These are phyloP conservation scores for Haplosporangium sp. DNA, from an alignment of 371 early-diverging fungal species.

Conservation along the genomic window DNA sequence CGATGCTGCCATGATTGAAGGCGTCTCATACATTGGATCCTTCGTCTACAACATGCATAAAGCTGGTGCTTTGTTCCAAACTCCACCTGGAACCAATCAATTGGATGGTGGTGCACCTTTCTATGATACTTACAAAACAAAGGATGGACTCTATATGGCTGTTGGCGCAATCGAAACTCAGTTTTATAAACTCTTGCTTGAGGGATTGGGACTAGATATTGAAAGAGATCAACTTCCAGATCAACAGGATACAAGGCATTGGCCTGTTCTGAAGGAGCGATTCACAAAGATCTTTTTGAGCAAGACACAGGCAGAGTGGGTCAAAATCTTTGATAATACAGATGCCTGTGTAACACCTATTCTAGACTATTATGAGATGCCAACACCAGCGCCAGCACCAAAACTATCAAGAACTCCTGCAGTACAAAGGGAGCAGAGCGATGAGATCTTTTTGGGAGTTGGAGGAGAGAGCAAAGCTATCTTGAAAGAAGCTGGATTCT, in stretches of 20 bases:
- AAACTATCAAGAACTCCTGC: slow-evolving; percentile 72
- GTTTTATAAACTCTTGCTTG: slow-evolving; percentile 72
- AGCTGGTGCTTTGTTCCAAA: slow-evolving; percentile 64
- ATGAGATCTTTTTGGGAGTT: slow-evolving; percentile 58
- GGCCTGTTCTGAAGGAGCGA: slow-evolving; percentile 66
- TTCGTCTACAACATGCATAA: slow-evolving; percentile 70
- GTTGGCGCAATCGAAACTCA: slow-evolving; percentile 82
- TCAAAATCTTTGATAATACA: slow-evolving; percentile 68
- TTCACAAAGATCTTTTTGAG: slow-evolving; percentile 65
- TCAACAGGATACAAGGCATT: slow-evolving; percentile 65
- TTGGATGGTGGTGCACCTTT: slow-evolving; percentile 82
- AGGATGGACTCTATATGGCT: slow-evolving; percentile 75
- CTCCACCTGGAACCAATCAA: slow-evolving; percentile 71
- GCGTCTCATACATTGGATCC: slow-evolving; percentile 31
- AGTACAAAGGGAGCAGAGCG: slow-evolving; percentile 9
- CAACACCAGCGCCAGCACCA: slow-evolving; percentile 71
- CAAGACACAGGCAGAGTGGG: slow-evolving; percentile 79
- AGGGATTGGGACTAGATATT: slow-evolving; percentile 63
- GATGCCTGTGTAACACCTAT: slow-evolving; percentile 86
- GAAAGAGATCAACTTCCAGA: slow-evolving; percentile 57
- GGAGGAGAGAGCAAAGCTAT: slow-evolving; percentile 70
- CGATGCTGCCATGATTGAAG: slow-evolving; percentile 75
- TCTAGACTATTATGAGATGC: slow-evolving; percentile 63
- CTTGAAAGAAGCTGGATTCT: slow-evolving; percentile 66
- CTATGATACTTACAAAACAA: slow-evolving; percentile 78